Evolutionary conservation across 225 moss, liverwort and hornwort species (phyloP).

Genomic region (Physcomitrium patens): DNA sequence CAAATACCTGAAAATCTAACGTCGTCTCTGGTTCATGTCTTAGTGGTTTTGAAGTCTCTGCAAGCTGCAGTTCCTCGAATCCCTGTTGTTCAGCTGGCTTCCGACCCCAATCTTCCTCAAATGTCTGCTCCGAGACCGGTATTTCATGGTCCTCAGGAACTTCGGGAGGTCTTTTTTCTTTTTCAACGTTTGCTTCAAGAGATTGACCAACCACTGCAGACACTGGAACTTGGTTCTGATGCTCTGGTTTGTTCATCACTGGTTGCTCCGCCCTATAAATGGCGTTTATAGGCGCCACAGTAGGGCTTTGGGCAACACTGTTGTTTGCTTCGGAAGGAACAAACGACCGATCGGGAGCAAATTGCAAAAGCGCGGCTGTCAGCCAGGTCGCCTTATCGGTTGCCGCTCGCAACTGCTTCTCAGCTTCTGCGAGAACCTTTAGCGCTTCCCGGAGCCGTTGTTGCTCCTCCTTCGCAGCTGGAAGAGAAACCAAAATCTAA

Average conservation of each 20-base stretch:
- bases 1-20: constrained; percentile 34
- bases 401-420: constrained; percentile 83
- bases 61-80: constrained; percentile 10
- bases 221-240: constrained; percentile 27
- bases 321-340: constrained; percentile 69
- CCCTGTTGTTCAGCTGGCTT: constrained; percentile 36
- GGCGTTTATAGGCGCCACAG: background rate
- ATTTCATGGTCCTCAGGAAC: constrained; percentile 14
- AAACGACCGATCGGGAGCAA: constrained; percentile 91
- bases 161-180: constrained; percentile 37
- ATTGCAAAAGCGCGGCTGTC: constrained; percentile 86
- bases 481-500: background rate
- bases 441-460: constrained; percentile 81
- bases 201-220: constrained; percentile 23
- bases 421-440: constrained; percentile 74
- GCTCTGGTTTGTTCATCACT: constrained; percentile 32
- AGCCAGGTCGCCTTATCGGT: constrained; percentile 83
- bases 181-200: constrained; percentile 21
- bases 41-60: constrained; percentile 18
- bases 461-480: constrained; percentile 83
- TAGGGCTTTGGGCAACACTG: constrained; percentile 65
- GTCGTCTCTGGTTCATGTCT: constrained; percentile 12
- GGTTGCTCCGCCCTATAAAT: constrained; percentile 23
- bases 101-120: constrained; percentile 33
- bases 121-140: constrained; percentile 25